A percentile compares a stretch with the other conserved stretches of the same genome.
These are phyloP conservation scores for Dryadomyces sulphureus DNA, from an alignment of 2,329 filamentous ascomycete genomes.

Conservation along the genomic window DNA sequence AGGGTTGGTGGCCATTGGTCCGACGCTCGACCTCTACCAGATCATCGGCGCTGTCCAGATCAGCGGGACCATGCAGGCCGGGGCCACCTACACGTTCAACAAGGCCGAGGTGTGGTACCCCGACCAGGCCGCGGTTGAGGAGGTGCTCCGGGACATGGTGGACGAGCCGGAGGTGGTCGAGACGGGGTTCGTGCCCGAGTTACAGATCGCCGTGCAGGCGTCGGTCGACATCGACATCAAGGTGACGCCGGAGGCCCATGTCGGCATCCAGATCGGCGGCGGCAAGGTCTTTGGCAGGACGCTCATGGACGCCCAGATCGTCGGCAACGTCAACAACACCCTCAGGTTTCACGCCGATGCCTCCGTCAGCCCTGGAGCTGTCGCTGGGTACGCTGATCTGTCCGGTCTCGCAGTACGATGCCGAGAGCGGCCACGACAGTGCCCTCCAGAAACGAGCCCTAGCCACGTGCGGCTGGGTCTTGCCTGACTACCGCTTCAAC, in stretches of 20 bases:
- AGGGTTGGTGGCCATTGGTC: neutral
- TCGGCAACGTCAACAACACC: neutral
- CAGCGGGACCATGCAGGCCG: neutral
- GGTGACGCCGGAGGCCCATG: neutral
- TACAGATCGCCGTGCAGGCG: neutral
- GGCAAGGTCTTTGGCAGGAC: neutral
- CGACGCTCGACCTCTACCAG: neutral
- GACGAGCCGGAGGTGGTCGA: neutral
- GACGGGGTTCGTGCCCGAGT: neutral
- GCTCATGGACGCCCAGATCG: neutral
- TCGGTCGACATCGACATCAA: neutral
- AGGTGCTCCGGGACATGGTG: neutral
- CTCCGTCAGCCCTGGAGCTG: no score
- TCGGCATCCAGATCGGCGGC: neutral
- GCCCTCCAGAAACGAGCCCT: no score
- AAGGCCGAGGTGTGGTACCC: neutral
- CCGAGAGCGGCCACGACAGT: no score
- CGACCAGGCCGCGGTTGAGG: neutral
- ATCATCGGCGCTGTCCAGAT: neutral
- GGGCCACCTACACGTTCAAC: neutral
- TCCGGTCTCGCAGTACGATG: no score
- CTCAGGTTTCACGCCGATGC: neutral
- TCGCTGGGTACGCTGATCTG: no score
- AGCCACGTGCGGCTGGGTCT: no score
- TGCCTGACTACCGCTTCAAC: neutral